phyloP scores from a whole-genome alignment of 257 asterid species.

The Jasminum sambac region DNA sequence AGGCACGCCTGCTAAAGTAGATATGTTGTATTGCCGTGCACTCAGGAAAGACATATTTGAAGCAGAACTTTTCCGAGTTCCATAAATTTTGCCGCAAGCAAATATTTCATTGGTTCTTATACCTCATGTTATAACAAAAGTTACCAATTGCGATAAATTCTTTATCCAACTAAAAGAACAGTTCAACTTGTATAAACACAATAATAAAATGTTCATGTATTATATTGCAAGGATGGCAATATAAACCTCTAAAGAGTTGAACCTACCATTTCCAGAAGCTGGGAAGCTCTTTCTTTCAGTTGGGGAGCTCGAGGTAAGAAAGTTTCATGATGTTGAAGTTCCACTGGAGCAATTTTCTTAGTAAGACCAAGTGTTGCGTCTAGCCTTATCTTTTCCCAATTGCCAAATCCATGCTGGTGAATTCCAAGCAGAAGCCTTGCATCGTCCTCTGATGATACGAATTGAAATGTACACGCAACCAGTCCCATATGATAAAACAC shows the following conservation, averaged over 20 bases:
- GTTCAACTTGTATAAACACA: conserved; percentile 14
- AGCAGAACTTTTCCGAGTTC: neutral
- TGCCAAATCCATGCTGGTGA: conserved; percentile 93
- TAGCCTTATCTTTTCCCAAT: conserved; percentile 91
- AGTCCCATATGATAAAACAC: neutral
- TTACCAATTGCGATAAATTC: neutral
- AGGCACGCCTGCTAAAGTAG: neutral
- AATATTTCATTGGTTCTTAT: neutral
- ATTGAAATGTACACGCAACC: conserved; percentile 17
- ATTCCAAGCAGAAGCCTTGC: conserved; percentile 95
- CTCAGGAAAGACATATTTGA: neutral
- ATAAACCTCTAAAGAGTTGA: conserved; percentile 16
- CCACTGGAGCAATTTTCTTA: conserved; percentile 98
- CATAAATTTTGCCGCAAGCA: neutral
- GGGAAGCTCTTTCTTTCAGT: conserved; percentile 94
- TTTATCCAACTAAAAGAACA: conserved; percentile 15
- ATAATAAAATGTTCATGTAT: conserved; percentile 17
- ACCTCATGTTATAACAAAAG: neutral
- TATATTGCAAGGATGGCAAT: conserved; percentile 19
- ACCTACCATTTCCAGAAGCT: conserved; percentile 91
- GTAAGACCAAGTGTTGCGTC: conserved; percentile 86
- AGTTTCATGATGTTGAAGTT: conserved; percentile 97
- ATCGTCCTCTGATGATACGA: conserved; percentile 80
- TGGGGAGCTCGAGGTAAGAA: conserved; percentile 98
- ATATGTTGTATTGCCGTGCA: neutral